These are phyloP conservation scores for Coniferiporia sulphurascens DNA, from an alignment of 1,284 basidiomycete genomes.

Conservation along the genomic window DNA sequence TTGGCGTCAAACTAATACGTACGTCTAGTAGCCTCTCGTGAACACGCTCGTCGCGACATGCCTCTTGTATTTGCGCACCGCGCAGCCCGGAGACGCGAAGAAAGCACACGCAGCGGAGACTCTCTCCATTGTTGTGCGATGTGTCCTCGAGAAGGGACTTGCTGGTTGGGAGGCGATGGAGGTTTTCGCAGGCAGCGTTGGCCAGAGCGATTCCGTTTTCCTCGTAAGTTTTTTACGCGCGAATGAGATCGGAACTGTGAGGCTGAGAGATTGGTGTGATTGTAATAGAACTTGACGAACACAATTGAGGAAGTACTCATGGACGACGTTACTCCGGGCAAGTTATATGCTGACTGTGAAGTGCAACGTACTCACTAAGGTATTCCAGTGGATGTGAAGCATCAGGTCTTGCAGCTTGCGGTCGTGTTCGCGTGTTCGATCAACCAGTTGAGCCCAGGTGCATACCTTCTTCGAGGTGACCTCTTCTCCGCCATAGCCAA, in stretches of 20 bases:
- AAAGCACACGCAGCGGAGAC: conserved; percentile 46
- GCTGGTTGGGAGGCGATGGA: conserved; percentile 70
- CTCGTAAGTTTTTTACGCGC: conserved; percentile 35
- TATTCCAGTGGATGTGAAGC: conserved; percentile 41
- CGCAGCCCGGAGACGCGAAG: conserved; percentile 32
- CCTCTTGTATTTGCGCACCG: conserved; percentile 33
- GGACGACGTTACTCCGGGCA: conserved; percentile 42
- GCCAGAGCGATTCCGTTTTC: conserved; percentile 52
- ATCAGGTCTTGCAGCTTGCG: conserved; percentile 50
- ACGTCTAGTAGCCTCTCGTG: conserved; percentile 45
- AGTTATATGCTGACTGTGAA: conserved; percentile 15
- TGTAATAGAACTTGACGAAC: conserved; percentile 43
- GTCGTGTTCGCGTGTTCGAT: conserved; percentile 53
- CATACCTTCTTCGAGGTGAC: conserved; percentile 58
- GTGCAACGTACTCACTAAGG: conserved; percentile 5
- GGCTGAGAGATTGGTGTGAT: background rate
- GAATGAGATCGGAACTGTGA: background rate
- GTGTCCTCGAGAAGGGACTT: conserved; percentile 47
- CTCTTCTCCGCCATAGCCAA: conserved; percentile 49
- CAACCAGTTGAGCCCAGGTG: conserved; percentile 59
- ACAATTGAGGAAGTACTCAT: conserved; percentile 41
- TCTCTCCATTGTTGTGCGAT: conserved; percentile 40
- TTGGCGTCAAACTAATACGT: too few species aligned
- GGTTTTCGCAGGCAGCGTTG: conserved; percentile 53
- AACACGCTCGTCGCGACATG: conserved; percentile 45